These are phyloP conservation scores for Zygnema circumcarinatum DNA, from an alignment of 139 green algal genomes.

Conservation along the genomic window DNA sequence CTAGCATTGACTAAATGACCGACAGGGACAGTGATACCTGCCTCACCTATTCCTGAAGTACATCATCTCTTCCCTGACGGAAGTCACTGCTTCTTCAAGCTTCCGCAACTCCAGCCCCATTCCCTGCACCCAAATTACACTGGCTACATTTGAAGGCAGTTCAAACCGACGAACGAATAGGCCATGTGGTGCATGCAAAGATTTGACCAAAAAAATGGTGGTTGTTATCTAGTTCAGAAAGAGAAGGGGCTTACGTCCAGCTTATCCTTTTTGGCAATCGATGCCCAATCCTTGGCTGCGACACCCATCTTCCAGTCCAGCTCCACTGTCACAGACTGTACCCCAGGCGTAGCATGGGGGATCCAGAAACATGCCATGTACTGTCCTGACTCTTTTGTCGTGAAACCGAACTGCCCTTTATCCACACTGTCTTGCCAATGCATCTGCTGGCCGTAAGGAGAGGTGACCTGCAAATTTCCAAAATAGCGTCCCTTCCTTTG, in stretches of 20 bases:
- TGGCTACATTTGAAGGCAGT: too few species aligned
- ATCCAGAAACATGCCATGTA: slow-evolving; percentile 89
- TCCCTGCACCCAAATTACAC: slow-evolving; percentile 67
- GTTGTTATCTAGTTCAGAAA: neutral
- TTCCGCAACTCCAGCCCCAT: slow-evolving; percentile 79
- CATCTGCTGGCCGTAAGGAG: slow-evolving; percentile 63
- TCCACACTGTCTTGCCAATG: slow-evolving; percentile 49
- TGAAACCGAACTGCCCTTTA: slow-evolving; percentile 82
- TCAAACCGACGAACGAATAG: too few species aligned
- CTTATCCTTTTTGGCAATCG: slow-evolving; percentile 93
- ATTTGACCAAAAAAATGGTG: neutral
- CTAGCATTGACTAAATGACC: too few species aligned
- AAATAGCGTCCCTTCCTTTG: too few species aligned
- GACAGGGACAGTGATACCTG: too few species aligned
- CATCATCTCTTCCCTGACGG: slow-evolving; percentile 72
- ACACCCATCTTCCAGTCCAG: slow-evolving; percentile 90
- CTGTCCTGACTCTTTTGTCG: slow-evolving; percentile 74
- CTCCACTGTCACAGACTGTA: slow-evolving; percentile 33
- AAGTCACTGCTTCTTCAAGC: slow-evolving; percentile 74
- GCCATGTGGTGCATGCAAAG: too few species aligned
- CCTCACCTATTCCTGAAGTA: slow-evolving; percentile 45
- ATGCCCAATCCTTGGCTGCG: slow-evolving; percentile 85
- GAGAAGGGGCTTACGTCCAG: slow-evolving; percentile 73
- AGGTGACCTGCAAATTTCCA: slow-evolving; percentile 60
- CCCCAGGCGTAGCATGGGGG: slow-evolving; percentile 8